These are phyloP conservation scores for Penicillium daleae DNA, from an alignment of 495 filamentous ascomycete genomes.

Conservation along the genomic window DNA sequence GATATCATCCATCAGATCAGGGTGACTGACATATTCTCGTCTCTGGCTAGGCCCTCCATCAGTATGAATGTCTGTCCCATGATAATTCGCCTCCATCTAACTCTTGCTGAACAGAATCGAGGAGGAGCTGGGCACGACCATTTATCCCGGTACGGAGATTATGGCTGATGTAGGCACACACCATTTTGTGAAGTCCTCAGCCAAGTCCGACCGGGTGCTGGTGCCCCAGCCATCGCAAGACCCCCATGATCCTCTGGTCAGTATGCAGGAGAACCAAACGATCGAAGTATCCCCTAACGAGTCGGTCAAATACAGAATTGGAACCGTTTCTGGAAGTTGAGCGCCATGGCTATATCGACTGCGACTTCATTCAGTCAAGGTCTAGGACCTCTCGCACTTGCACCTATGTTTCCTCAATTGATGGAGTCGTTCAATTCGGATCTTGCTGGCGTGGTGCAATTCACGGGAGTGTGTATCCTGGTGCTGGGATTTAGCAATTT, in stretches of 20 bases:
- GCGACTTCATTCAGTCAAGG: constrained; percentile 60
- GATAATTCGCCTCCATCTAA: background rate
- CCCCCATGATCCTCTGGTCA: constrained; percentile 49
- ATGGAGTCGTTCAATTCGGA: constrained; percentile 59
- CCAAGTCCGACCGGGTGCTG: constrained; percentile 46
- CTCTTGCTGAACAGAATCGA: constrained; percentile 31
- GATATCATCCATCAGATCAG: background rate
- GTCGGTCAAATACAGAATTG: constrained; percentile 36
- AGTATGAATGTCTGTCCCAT: constrained; percentile 18
- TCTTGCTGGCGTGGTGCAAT: constrained; percentile 50
- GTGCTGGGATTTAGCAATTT: constrained; percentile 68
- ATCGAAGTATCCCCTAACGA: background rate
- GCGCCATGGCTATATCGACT: constrained; percentile 50
- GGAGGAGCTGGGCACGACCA: constrained; percentile 56
- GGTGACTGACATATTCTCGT: constrained; percentile 7
- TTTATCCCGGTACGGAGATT: constrained; percentile 65
- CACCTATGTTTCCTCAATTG: constrained; percentile 60
- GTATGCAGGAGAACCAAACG: background rate
- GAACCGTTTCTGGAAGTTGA: constrained; percentile 46
- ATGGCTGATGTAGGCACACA: constrained; percentile 62
- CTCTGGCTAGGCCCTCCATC: constrained; percentile 30
- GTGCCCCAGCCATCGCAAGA: constrained; percentile 57
- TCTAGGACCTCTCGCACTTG: constrained; percentile 60
- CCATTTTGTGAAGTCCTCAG: constrained; percentile 60
- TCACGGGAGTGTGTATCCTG: constrained; percentile 62